Base-by-base conservation (phyloP, 257 asterid species). In the Primulina huaijiensis region DNA sequence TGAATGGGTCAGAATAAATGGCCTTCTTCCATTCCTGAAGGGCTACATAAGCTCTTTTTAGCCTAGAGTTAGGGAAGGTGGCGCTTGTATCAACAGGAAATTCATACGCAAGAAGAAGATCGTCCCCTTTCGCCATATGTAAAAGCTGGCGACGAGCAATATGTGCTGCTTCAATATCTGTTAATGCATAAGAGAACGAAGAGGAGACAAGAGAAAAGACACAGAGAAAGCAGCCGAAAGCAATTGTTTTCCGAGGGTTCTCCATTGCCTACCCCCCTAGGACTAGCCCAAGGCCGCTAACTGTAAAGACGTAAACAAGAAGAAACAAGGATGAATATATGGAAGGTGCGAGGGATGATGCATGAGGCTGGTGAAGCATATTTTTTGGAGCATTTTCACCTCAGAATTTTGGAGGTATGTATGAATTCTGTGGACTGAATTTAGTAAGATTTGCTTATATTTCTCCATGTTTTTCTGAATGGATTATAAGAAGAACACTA, bases 21-120 rank as follows among this genome's bases (percentile, higher is more conserved):
- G 92, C 80, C 17, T 73, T 69, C 25, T 88, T 92, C 97, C 92
- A 88, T 5, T 96, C 92, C 59, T 87, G 96, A 59, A 92, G 85
- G 68, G 83, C 97, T 8, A 79, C 17, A 62, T 82, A 77, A 7
- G 98, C 97, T 69, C 68, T 81, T 59, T 76, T 74, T 17, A 90
- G 86, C 81, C 93, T 78, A 0, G 64, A 62, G 40, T 92, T 92
- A 14, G 55, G 73, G 7, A 76, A 80, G 0, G 60, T 55, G 21
- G n/a, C 0, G 2, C 25, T 25, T 1, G 59, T n/a, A 5, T 77
- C 63, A 0, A 65, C 73, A 11, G 29, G 55, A 64, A 11, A 52
- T 34, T 65, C 69, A 0, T 62, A 50, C 14, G 50, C 71, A 5
- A 21, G 66, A 0, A 77, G 77, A 14, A 80, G 70, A 31, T 75